Evolutionary conservation across 352 stramenopile species (phyloP).

Genomic region (Globisporangium cystogenes): DNA sequence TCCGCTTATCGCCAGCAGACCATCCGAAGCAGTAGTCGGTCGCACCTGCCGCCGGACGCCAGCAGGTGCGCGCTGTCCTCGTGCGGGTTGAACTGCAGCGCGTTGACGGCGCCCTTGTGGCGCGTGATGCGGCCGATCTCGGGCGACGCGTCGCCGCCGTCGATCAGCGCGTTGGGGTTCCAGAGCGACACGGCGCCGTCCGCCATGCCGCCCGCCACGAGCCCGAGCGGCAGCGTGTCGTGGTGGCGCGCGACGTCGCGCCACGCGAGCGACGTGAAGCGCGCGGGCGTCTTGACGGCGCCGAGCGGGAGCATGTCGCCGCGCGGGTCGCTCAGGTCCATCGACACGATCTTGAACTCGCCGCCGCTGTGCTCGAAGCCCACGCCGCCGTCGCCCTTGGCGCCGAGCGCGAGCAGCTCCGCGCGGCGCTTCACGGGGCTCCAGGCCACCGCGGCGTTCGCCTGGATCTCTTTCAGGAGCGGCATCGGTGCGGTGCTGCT

Average conservation of each 20-base stretch:
- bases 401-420: slow-evolving; percentile 83
- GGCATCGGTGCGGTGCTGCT: slow-evolving; percentile 77
- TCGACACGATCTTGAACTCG: slow-evolving; percentile 95
- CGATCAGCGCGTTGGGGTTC: slow-evolving; percentile 90
- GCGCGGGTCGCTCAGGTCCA: slow-evolving; percentile 82
- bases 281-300: slow-evolving; percentile 86
- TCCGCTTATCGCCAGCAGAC: no score
- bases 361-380: slow-evolving; percentile 98
- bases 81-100: slow-evolving; percentile 95
- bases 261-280: slow-evolving; percentile 95
- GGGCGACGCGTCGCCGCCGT: slow-evolving; percentile 33
- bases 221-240: slow-evolving; percentile 76
- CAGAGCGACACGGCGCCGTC: slow-evolving; percentile 96
- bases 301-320: slow-evolving; percentile 75
- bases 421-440: slow-evolving; percentile 70
- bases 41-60: slow-evolving; percentile 84
- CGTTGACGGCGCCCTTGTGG: slow-evolving; percentile 91
- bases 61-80: slow-evolving; percentile 89
- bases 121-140: slow-evolving; percentile 77
- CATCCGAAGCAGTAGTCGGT: background rate
- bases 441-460: slow-evolving; percentile 86
- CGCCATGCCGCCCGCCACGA: slow-evolving; percentile 96
- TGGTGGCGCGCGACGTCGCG: slow-evolving; percentile 76
- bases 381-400: slow-evolving; percentile 93
- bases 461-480: slow-evolving; percentile 89